Percentiles rank a stretch among this genome's conserved stretches.
phyloP scores from a whole-genome alignment of 2,329 filamentous ascomycete genomes.

The Botrytis cinerea region DNA sequence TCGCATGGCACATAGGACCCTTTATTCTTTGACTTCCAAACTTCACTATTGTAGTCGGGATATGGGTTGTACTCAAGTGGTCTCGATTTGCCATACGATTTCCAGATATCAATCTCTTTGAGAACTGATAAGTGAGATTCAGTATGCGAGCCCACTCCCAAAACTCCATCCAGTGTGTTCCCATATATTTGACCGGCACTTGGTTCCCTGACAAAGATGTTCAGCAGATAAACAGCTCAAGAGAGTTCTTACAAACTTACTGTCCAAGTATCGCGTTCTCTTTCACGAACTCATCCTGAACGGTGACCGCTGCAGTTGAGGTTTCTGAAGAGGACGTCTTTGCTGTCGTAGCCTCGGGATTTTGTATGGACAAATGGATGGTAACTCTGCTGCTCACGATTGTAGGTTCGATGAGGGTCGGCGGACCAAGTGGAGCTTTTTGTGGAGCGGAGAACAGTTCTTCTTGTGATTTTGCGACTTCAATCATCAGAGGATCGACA shows the following conservation, averaged over 20 bases:
- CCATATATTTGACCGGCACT: conserved; percentile 58
- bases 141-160: conserved; percentile 42
- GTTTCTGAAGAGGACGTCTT: background rate
- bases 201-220: conserved; percentile 42
- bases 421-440: too few species aligned
- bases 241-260: conserved; percentile 24
- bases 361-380: background rate
- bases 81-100: conserved; percentile 50
- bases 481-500: background rate
- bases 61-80: conserved; percentile 69
- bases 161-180: conserved; percentile 53
- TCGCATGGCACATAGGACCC: conserved; percentile 65
- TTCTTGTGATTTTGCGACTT: background rate
- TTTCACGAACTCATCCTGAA: conserved; percentile 29
- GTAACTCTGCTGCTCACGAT: conserved; percentile 1
- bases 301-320: background rate
- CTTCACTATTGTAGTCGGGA: conserved; percentile 64
- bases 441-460: background rate
- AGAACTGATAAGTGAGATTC: conserved; percentile 41
- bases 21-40: conserved; percentile 58
- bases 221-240: conserved; percentile 29
- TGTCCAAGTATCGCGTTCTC: conserved; percentile 30
- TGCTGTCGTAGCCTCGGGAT: background rate
- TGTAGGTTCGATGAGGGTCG: background rate
- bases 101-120: conserved; percentile 37